These are phyloP conservation scores for Trichoderma sp. DNA, from an alignment of 2,329 filamentous ascomycete species.

Conservation along the genomic window DNA sequence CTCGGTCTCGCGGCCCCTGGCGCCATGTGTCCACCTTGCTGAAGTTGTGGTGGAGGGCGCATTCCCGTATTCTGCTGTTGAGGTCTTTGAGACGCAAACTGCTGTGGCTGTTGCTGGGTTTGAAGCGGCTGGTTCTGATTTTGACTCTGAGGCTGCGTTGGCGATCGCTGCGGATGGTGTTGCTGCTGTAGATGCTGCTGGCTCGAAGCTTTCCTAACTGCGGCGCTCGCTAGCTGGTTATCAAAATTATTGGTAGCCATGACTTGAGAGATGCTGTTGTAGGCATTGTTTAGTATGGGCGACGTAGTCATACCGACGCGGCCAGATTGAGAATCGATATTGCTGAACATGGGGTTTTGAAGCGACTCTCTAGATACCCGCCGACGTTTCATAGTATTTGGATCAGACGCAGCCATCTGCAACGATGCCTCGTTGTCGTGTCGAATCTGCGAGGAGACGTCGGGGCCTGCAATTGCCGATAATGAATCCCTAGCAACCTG, in stretches of 20 bases:
- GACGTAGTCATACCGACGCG: slow-evolving; percentile 22
- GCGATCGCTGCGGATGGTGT: slow-evolving; percentile 21
- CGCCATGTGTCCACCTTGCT: slow-evolving; percentile 23
- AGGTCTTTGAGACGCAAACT: slow-evolving; percentile 6
- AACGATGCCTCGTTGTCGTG: slow-evolving; percentile 20
- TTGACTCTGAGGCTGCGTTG: not conserved
- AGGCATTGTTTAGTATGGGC: slow-evolving; percentile 18
- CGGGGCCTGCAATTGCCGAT: not conserved
- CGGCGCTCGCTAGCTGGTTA: slow-evolving; percentile 23
- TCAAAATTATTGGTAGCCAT: slow-evolving; percentile 25
- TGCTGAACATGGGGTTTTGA: slow-evolving; percentile 20
- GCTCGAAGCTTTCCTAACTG: slow-evolving; percentile 9
- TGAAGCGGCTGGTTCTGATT: not conserved
- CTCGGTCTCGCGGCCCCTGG: slow-evolving; percentile 10
- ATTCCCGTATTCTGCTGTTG: slow-evolving; percentile 7
- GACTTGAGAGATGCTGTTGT: slow-evolving; percentile 21
- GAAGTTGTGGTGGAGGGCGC: slow-evolving; percentile 22
- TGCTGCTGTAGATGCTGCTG: slow-evolving; percentile 19
- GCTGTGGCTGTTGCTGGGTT: slow-evolving; percentile 11
- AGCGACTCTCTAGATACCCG: slow-evolving; percentile 29
- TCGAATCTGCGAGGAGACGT: slow-evolving; percentile 13
- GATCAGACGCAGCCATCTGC: slow-evolving; percentile 22
- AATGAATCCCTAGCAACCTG: slow-evolving; percentile 1
- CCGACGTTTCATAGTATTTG: slow-evolving; percentile 30
- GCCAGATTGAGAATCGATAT: slow-evolving; percentile 21